These are phyloP conservation scores for Pseudoperonospora humuli DNA, from an alignment of 352 stramenopile species.

Conservation along the genomic window DNA sequence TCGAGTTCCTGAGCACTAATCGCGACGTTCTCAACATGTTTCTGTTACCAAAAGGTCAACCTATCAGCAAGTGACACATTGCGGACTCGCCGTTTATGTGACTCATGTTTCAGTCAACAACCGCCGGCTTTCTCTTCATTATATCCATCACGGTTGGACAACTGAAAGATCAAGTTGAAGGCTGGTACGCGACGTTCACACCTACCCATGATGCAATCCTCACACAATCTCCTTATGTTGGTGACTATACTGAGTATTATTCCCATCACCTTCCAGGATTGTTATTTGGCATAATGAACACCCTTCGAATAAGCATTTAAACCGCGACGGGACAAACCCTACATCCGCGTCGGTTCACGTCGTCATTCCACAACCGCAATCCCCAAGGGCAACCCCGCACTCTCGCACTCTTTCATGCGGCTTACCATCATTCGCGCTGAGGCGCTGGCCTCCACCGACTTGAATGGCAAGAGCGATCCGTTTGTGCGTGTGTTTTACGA, in stretches of 20 bases:
- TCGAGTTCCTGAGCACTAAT: constrained; percentile 67
- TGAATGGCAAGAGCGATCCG: constrained; percentile 61
- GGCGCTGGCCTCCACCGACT: constrained; percentile 51
- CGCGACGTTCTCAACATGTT: constrained; percentile 81
- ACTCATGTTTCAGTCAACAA: too few species aligned
- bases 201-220: too few species aligned
- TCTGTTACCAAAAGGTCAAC: too few species aligned
- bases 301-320: neutral
- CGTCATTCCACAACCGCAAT: constrained; percentile 6
- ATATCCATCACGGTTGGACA: too few species aligned
- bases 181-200: too few species aligned
- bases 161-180: too few species aligned
- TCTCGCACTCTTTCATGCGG: constrained; percentile 25
- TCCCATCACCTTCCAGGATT: too few species aligned
- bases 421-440: constrained; percentile 75
- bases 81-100: too few species aligned
- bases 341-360: constrained; percentile 1
- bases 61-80: too few species aligned
- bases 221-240: too few species aligned
- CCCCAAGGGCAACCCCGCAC: constrained; percentile 4
- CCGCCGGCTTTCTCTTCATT: too few species aligned
- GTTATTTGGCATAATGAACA: neutral
- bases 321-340: neutral
- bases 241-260: too few species aligned
- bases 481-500: constrained; percentile 75